These are phyloP conservation scores for Fusarium secorum DNA, from an alignment of 2,329 filamentous ascomycete species.

Conservation along the genomic window DNA sequence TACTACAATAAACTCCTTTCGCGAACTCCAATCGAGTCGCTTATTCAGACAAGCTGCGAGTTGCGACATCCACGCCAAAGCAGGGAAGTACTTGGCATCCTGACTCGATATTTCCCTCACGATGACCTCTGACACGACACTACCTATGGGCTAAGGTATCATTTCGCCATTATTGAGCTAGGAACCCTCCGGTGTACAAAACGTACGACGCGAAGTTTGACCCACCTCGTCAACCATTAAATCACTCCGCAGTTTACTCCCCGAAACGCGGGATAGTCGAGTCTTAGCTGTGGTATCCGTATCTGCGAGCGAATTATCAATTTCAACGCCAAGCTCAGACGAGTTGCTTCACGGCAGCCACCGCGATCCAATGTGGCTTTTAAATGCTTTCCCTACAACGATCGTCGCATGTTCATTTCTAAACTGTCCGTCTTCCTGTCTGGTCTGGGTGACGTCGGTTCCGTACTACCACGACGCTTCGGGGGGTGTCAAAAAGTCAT, in stretches of 20 bases:
- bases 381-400: neutral
- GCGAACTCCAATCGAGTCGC: neutral
- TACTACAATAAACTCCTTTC: neutral
- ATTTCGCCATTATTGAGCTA: neutral
- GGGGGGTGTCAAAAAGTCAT: neutral
- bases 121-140: neutral
- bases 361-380: neutral
- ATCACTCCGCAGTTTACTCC: neutral
- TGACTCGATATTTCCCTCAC: neutral
- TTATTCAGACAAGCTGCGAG: neutral
- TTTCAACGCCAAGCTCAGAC: conserved; percentile 1
- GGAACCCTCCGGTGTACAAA: neutral
- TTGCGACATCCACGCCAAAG: neutral
- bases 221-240: neutral
- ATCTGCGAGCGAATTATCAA: neutral
- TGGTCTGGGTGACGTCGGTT: neutral
- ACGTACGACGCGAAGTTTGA: neutral
- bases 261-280: neutral
- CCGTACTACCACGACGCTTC: neutral
- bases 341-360: neutral
- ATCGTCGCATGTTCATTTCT: conserved; percentile 6
- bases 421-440: neutral
- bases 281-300: neutral
- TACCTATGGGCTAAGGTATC: neutral
- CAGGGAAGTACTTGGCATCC: neutral